Percentiles rank a stretch among this genome's conserved stretches.
Conservation (phyloP, 345 rosid genomes). For the Draba incana region DNA sequence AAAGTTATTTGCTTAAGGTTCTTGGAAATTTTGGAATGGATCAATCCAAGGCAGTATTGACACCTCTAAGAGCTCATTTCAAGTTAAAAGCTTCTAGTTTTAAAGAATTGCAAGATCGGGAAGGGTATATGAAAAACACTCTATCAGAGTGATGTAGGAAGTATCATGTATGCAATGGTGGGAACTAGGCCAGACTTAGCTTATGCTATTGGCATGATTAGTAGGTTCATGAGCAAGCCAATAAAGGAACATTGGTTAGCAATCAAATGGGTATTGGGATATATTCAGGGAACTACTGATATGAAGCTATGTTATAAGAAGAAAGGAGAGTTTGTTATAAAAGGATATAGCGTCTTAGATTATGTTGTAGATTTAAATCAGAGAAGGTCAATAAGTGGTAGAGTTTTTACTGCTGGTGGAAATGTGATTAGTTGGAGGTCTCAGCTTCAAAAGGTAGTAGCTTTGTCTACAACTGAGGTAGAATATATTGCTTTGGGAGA, state of each 20-base stretch:
- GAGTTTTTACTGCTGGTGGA: background rate
- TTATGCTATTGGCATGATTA: background rate
- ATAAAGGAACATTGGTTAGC: background rate
- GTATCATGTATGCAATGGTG: background rate
- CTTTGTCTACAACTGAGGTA: background rate
- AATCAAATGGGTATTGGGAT: background rate
- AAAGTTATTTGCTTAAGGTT: background rate
- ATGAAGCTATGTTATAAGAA: too few species aligned
- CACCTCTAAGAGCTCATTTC: background rate
- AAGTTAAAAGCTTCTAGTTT: background rate
- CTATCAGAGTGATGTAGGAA: background rate
- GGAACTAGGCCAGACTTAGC: background rate
- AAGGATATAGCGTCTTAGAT: background rate
- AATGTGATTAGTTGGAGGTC: background rate
- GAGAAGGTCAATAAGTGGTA: background rate
- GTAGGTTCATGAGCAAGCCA: background rate
- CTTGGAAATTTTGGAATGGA: background rate
- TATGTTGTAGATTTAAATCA: background rate
- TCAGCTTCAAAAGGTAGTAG: background rate
- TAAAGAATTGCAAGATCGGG: background rate
- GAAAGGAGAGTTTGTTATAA: background rate
- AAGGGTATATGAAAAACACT: background rate
- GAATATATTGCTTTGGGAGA: background rate
- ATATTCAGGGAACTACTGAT: background rate
- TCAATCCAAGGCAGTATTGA: background rate